Evolutionary conservation across 345 rosid species (phyloP).

Genomic region (Acer negundo): DNA sequence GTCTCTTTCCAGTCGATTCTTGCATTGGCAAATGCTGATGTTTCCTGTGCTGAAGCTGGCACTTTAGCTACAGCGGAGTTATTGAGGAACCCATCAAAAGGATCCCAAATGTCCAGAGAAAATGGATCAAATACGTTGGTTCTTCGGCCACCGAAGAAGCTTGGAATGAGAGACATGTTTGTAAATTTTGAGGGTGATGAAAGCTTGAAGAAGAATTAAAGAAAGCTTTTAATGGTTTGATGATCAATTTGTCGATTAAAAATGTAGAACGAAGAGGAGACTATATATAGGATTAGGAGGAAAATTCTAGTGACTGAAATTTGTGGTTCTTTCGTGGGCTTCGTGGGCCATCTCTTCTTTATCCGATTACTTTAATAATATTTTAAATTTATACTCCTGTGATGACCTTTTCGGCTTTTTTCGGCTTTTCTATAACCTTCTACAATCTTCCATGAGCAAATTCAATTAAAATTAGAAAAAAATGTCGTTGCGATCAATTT

Average conservation of each 20-base stretch:
- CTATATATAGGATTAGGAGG: constrained; percentile 18
- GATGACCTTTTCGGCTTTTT: not conserved
- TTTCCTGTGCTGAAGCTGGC: constrained; percentile 27
- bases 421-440: not conserved
- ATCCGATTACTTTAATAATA: too few relatives aligned
- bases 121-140: constrained; percentile 40
- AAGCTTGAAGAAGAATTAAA: not conserved
- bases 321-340: constrained; percentile 1
- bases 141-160: constrained; percentile 29
- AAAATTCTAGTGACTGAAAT: constrained; percentile 20
- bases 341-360: not conserved
- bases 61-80: constrained; percentile 11
- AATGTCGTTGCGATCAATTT: too few relatives aligned
- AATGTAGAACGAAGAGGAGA: not conserved
- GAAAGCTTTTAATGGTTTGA: not conserved
- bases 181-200: not conserved
- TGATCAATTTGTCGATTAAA: not conserved
- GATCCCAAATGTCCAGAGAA: constrained; percentile 32
- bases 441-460: not conserved
- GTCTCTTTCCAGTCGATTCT: constrained; percentile 53
- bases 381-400: not conserved
- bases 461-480: not conserved
- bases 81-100: constrained; percentile 19
- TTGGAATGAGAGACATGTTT: constrained; percentile 43
- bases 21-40: constrained; percentile 28